A percentile compares a stretch with the other conserved stretches of the same genome.
phyloP scores from a whole-genome alignment of 164 flowering plant species.

The Nymphaea thermarum region DNA sequence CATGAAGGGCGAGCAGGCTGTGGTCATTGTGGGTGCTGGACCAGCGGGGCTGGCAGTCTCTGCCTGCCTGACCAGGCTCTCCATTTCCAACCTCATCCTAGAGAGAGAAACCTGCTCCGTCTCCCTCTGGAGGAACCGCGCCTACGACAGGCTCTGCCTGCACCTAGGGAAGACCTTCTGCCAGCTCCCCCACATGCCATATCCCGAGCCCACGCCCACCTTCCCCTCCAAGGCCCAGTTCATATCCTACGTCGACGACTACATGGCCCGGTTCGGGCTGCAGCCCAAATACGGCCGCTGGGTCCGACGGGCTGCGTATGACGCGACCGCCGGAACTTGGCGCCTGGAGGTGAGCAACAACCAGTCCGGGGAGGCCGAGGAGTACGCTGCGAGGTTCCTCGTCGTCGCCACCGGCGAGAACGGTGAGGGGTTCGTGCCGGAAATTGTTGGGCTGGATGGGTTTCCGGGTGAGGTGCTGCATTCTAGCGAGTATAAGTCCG shows the following conservation, averaged over 20 bases:
- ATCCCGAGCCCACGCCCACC: not conserved
- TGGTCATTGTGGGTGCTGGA: constrained; percentile 22
- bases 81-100: constrained; percentile 16
- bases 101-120: constrained; percentile 26
- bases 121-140: constrained; percentile 27
- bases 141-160: constrained; percentile 25
- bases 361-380: constrained; percentile 12
- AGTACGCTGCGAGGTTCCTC: constrained; percentile 23
- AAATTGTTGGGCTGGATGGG: constrained; percentile 24
- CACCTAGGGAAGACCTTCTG: constrained; percentile 31
- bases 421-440: constrained; percentile 24
- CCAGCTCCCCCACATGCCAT: constrained; percentile 21
- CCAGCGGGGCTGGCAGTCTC: constrained; percentile 28
- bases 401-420: constrained; percentile 61
- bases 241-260: constrained; percentile 21
- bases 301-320: constrained; percentile 6
- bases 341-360: not conserved
- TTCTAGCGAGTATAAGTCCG: constrained; percentile 30
- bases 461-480: constrained; percentile 36
- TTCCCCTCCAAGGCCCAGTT: constrained; percentile 17
- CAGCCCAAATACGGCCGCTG: constrained; percentile 12
- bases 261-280: constrained; percentile 16
- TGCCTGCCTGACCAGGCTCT: constrained; percentile 18
- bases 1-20: constrained; percentile 4
- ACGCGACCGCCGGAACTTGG: constrained; percentile 1